Conservation (phyloP, 257 asterid species). For the Solanum appendiculatum region DNA sequence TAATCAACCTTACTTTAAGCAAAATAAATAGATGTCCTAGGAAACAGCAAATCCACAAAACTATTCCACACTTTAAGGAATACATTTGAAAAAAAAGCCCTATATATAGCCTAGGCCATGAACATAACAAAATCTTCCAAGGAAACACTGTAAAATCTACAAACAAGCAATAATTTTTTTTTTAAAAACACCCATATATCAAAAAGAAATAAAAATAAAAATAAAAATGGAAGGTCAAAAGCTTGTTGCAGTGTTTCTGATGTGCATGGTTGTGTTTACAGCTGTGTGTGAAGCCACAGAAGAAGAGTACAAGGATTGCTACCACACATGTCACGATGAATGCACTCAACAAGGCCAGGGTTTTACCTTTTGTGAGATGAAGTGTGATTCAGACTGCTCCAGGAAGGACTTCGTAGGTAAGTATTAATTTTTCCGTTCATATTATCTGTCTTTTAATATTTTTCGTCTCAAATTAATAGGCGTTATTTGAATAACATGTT, state of each 20-base stretch:
- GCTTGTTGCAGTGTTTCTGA: constrained; percentile 6
- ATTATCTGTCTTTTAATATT: neutral
- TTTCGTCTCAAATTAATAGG: neutral
- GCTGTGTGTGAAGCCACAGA: neutral
- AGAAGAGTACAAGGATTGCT: constrained; percentile 2
- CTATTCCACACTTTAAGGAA: neutral
- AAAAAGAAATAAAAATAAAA: neutral
- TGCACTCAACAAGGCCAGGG: neutral
- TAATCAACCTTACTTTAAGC: neutral
- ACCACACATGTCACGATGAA: neutral
- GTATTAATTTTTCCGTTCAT: neutral
- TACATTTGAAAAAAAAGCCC: neutral
- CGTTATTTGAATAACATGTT: neutral
- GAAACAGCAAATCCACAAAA: neutral
- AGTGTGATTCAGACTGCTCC: constrained; percentile 6
- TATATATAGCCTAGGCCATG: neutral
- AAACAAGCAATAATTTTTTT: neutral
- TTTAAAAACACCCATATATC: neutral
- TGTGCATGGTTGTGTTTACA: constrained; percentile 16
- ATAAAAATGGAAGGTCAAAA: neutral
- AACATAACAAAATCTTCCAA: neutral
- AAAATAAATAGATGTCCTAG: neutral
- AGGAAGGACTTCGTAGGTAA: constrained; percentile 1
- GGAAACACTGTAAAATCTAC: neutral
- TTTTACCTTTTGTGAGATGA: constrained; percentile 14